Evolutionary conservation across 2,329 filamentous ascomycete genomes (phyloP), one percentile per base, ranked within the genome.

Genomic region (Neonectria hederae): DNA sequence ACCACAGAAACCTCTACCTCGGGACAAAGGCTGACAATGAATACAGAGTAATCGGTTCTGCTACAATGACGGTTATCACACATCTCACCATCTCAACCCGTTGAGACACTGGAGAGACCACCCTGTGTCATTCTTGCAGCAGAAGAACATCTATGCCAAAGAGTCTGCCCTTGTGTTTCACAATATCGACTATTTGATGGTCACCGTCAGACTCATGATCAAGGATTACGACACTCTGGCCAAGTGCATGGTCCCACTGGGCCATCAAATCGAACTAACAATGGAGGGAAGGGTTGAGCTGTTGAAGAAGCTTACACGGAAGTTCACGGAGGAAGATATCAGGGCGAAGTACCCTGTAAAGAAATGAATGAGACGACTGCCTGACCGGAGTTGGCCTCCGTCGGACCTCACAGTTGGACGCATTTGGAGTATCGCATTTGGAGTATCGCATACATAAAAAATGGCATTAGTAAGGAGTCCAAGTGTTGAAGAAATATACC

Each of bases 21-120:
- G 24, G 21, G 14, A 54, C 46, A 43, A 35, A 13, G 7, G 66
- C 43, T 48, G 26, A 59, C 21, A 26, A 14, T 22, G 11, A 48
- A 35, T 28, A 17, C 70, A 93, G 91, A 92, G 89, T 78, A 94
- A 94, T 77, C 90, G 92, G 38, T 90, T 90, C 78, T 94, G 90
- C 80, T 94, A 90, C 84, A 94, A 94, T 71, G 92, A 94, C 72
- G 92, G 92, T 68, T 94, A 93, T 77, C 91, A 94, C 78, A 94
- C 91, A 7, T 92, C 90, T 19, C 92, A 94, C 74, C 92, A 94
- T 72, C 86, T 94, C 55, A 93, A 94, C 78, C 92, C 91, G 0
- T 84, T 87, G 28, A 87, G 92, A 2, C 92, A 94, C 80, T 95
- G 92, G 92, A 89, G 92, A 62, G 90, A 94, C 21, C 92, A 94